A percentile compares a stretch with the other conserved stretches of the same genome.
phyloP scores from a whole-genome alignment of 1,284 basidiomycete species.

The Moesziomyces sp. region DNA sequence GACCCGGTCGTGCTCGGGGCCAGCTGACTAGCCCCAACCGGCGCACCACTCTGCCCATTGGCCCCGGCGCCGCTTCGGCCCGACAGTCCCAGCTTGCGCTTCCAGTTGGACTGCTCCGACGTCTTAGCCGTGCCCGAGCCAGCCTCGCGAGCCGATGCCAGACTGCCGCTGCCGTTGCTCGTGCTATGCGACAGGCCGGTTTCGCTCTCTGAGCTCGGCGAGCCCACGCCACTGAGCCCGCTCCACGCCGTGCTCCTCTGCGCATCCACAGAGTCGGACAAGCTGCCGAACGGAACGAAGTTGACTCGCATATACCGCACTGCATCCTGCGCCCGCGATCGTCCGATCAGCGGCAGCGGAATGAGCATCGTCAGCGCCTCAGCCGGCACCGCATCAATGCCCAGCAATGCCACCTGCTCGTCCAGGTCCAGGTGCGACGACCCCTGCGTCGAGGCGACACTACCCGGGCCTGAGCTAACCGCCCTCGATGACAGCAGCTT shows the following conservation, averaged over 20 bases:
- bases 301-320: constrained; percentile 49
- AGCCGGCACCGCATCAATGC: constrained; percentile 41
- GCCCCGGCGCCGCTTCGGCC: constrained; percentile 2
- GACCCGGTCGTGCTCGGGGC: neutral
- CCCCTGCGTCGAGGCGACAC: neutral
- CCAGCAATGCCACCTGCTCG: constrained; percentile 39
- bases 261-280: constrained; percentile 9
- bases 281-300: constrained; percentile 47
- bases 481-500: constrained; percentile 4
- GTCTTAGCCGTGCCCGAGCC: constrained; percentile 7
- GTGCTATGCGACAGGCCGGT: constrained; percentile 15
- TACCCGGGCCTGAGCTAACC: neutral
- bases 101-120: constrained; percentile 31
- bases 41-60: neutral
- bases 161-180: constrained; percentile 20
- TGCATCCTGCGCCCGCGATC: constrained; percentile 17
- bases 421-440: constrained; percentile 26
- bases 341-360: constrained; percentile 48
- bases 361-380: constrained; percentile 59
- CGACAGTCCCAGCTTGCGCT: constrained; percentile 38
- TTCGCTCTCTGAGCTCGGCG: constrained; percentile 12
- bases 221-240: constrained; percentile 7
- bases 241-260: neutral
- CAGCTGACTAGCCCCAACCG: neutral
- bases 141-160: constrained; percentile 11